Base-by-base conservation (phyloP, 305 asterid genomes). In the Ilex paraguariensis region DNA sequence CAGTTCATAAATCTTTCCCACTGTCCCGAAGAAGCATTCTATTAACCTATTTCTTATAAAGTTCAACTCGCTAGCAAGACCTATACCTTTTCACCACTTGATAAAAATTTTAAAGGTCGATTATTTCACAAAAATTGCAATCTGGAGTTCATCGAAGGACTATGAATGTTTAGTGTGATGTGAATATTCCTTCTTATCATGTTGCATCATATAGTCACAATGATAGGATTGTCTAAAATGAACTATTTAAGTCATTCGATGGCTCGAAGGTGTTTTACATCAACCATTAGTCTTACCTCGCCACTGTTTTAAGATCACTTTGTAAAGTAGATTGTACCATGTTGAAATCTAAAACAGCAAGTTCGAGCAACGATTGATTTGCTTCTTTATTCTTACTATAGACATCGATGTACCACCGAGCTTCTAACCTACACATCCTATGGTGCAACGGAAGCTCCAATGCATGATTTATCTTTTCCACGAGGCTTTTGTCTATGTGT, bases 291-390 rank as follows among this genome's bases (percentile, higher is more conserved):
- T 13, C 28, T 61, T 68, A 68, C 73, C 67, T 54, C 55, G 67
- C 32, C 49, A 61, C 66, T 54, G 61, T 61, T 68, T 48, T 55
- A 13, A 68, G 67, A 32, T 61, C 73, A 16, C 13, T 55, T 68
- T 68, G 63, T 31, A 44, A 44, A 8, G 13, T 28, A 12, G 63
- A 16, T 40, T 68, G 73, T 7, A 55, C 39, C 56, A 42, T 45
- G 21, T 17, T 17, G 21, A 17, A 17, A 17, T 17, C 21, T 1
- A 17, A 17, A 17, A 17, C 21, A 17, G 57, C 64, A 21, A 57
- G 21, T 13, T 50, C 53, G 0, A 57, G 70, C 10, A 66, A 49
- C 33, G 30, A 9, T 33, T 51, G 52, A 32, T 57, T 66, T 57
- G 17, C 54, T 0, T 39, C 50, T 11, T 14, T 17, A n/a, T 46